Base-by-base conservation (phyloP, 768 basidiomycete species). In the Leccinellum luteum region DNA sequence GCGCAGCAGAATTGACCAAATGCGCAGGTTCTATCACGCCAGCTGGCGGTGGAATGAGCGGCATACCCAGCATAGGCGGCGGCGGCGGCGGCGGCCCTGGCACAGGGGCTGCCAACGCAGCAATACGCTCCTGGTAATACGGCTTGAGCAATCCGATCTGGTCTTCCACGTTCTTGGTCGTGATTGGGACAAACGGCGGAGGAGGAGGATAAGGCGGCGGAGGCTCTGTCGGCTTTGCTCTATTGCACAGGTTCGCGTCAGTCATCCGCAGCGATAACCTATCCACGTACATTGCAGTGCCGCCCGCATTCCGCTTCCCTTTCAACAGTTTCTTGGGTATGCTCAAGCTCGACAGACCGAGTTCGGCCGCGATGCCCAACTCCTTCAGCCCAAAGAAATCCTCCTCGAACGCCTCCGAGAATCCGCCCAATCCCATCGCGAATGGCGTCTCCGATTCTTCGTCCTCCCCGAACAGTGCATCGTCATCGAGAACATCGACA, bases 331-430 rank as follows among this genome's bases (percentile, higher is more conserved):
- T 81, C 73, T 86, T 87, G 10, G 95, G 95, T 34, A 96, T 81
- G 17, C 79, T 82, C 53, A 98, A 80, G 62, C 81, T 87, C 15
- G 87, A 81, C 59, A 96, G 75, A 14, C 91, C 92, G 51, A 90
- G 79, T 66, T 97, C 95, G 44, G 81, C 82, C 21, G 92, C 94
- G 51, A 97, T 92, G 30, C 94, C 95, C 45, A 94, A 75, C 66
- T 90, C 93, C 51, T 85, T 82, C 27, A 98, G 79, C 12, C 95
- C 95, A 13, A 98, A 81, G 74, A 95, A 96, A 71, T 98, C 95
- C 64, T 94, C 94, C 31, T 94, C 94, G 15, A 95, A 80, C 15
- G 85, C 79, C 51, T 93, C 91, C 0, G 92, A 87, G 70, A 96
- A 94, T 65, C 91, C 89, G n/a, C 69, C 69, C 62, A 72, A 23